Evolutionary conservation across 139 green algal genomes (phyloP), one percentile per base, ranked within the genome.

Genomic region (Coelastrella sp.): DNA sequence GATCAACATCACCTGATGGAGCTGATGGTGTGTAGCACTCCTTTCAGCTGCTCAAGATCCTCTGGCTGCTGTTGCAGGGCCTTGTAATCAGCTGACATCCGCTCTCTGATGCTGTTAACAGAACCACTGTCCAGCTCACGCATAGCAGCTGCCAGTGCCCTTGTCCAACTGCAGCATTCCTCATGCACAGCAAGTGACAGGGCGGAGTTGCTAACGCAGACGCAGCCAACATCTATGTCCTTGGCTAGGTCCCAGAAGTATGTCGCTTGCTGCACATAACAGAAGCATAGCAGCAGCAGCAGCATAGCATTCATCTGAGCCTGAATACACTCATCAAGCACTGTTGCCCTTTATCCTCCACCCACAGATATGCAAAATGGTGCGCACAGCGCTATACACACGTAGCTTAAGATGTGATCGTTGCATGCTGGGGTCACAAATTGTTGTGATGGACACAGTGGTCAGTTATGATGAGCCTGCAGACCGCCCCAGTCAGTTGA

Each of bases 81-180:
- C 20, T 24, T 22, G 57, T 76, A 35, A 49, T 87, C 19, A 10
- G 66, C 58, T n/a, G 56, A 49, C 22, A 96, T 94, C 80, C 87
- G 80, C 57, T 94, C 93, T 7, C 90, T 81, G n/a, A 96, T 78
- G 22, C 56, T 87, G 10, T 78, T 56, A 35, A 95, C 72, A 19
- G 85, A 89, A 24, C 88, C 66, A 7, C 79, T 81, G 90, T 98
- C 96, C 27, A 96, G 74, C 82, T 96, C 94, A 35, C 90, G 87
- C 96, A 98, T 98, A 27, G 90, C 89, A 14, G 93, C 76, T 10
- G 90, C 80, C 58, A 98, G 95, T 19, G 96, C 93, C 20, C 92
- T 81, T 73, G 97, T 93, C 96, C 97, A 98, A 20, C 59, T 91
- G 27, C 95, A 90, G 19, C 95, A 95, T 93, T 98, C 97, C 20